These are phyloP conservation scores for Microthyrium microscopicum DNA, from an alignment of 2,329 filamentous ascomycete genomes.

Conservation along the genomic window DNA sequence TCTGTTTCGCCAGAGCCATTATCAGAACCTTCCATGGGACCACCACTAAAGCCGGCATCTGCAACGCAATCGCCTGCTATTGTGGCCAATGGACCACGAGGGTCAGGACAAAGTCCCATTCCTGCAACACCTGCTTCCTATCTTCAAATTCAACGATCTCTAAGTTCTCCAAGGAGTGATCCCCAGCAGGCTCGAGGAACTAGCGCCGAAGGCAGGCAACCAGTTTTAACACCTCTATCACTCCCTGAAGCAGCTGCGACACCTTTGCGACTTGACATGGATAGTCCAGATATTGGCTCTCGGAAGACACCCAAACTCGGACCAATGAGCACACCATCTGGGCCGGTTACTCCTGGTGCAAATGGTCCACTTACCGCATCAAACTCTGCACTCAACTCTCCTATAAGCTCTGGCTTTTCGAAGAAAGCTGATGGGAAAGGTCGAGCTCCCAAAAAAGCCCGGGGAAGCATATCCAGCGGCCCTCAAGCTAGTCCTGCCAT, in stretches of 20 bases:
- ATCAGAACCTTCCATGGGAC: constrained; percentile 30
- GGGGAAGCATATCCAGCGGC: constrained; percentile 47
- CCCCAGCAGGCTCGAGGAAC: constrained; percentile 5
- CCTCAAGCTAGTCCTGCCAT: constrained; percentile 74
- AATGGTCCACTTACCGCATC: constrained; percentile 21
- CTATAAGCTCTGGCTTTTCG: constrained; percentile 11
- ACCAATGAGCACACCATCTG: constrained; percentile 24
- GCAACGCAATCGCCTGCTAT: constrained; percentile 53
- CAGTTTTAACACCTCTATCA: background rate
- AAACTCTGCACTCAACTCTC: constrained; percentile 25
- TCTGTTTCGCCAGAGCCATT: constrained; percentile 34
- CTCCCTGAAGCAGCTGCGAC: background rate
- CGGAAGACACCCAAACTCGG: constrained; percentile 49
- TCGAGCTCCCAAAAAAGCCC: constrained; percentile 49
- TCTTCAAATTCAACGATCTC: constrained; percentile 46
- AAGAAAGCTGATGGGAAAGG: constrained; percentile 19
- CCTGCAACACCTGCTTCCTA: constrained; percentile 77
- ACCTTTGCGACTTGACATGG: too few relatives aligned
- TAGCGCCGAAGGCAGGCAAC: background rate
- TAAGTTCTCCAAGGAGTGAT: constrained; percentile 8
- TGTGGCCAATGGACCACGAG: constrained; percentile 23
- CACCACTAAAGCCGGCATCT: constrained; percentile 48
- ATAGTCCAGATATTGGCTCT: constrained; percentile 39
- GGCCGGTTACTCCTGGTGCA: constrained; percentile 18
- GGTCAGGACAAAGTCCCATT: constrained; percentile 13